Evolutionary conservation across 441 rosid genomes (phyloP).

Genomic region (Pelargonium citronellum): DNA sequence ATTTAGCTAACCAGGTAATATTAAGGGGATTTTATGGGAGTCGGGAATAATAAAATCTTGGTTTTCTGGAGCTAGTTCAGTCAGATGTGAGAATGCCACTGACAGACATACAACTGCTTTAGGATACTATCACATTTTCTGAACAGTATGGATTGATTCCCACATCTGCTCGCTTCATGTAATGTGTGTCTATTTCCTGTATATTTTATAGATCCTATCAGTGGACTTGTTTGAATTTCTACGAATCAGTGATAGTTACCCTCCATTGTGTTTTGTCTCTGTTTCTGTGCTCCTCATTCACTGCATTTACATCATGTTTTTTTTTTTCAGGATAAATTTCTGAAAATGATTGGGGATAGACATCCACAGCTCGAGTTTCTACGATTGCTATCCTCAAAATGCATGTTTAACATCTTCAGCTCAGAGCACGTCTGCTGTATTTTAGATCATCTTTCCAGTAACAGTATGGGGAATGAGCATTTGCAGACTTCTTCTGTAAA

Average conservation of each 20-base stretch:
- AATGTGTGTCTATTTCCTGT: background rate
- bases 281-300: slow-evolving; percentile 12
- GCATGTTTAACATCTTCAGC: slow-evolving; percentile 64
- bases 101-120: background rate
- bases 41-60: background rate
- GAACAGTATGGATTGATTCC: background rate
- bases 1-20: background rate
- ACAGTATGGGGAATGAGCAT: slow-evolving; percentile 30
- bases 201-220: slow-evolving; percentile 7
- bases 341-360: slow-evolving; percentile 57
- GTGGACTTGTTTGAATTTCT: slow-evolving; percentile 16
- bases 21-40: background rate
- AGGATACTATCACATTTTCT: background rate
- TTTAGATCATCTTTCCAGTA: slow-evolving; percentile 47
- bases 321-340: slow-evolving; percentile 62
- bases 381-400: slow-evolving; percentile 53
- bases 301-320: slow-evolving; percentile 15
- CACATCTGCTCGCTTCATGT: background rate
- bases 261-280: background rate
- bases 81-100: background rate
- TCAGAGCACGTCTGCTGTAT: slow-evolving; percentile 59
- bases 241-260: background rate
- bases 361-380: slow-evolving; percentile 69
- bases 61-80: background rate
- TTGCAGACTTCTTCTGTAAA: slow-evolving; percentile 49